Conservation (phyloP, 176 grass and related monocot genomes). For the Hordeum marinum region DNA sequence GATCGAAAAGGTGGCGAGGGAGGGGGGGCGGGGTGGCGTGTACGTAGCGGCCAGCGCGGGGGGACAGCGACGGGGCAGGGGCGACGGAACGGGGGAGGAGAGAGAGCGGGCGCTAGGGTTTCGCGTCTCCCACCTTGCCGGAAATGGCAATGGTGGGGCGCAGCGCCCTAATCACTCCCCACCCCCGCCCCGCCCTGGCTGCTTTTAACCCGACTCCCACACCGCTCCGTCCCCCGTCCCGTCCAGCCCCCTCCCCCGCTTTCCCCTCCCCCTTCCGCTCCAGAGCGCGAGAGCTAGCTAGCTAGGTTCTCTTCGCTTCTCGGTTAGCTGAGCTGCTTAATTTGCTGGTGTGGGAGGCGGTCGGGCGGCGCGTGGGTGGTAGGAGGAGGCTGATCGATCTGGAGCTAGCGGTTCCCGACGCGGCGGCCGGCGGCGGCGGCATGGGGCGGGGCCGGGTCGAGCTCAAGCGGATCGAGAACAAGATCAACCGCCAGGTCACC, state of each 20-base stretch:
- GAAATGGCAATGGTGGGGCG: constrained; percentile 36
- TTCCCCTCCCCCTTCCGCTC: background rate
- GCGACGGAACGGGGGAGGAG: background rate
- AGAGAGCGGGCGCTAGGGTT: constrained; percentile 32
- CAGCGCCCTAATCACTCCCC: constrained; percentile 8
- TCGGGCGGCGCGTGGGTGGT: background rate
- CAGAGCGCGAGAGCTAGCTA: background rate
- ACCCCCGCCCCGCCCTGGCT: background rate
- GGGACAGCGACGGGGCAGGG: background rate
- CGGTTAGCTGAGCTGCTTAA: background rate
- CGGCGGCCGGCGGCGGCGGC: background rate
- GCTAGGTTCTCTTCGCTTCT: background rate
- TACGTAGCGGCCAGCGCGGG: background rate
- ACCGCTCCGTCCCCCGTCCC: background rate
- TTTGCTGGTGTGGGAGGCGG: background rate
- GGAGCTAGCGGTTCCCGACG: constrained; percentile 42
- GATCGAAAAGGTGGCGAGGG: background rate
- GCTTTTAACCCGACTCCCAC: constrained; percentile 19
- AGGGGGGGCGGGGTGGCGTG: constrained; percentile 2
- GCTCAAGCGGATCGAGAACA: constrained; percentile 99
- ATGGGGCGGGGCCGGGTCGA: constrained; percentile 95
- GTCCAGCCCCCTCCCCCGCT: background rate
- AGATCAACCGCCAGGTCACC: constrained; percentile 98
- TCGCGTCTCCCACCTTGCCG: constrained; percentile 37
- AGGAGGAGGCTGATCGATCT: background rate